A percentile compares a stretch with the other conserved stretches of the same genome.
Evolutionary conservation across 2,329 filamentous ascomycete species (phyloP).

Genomic region (Colletotrichum abscissum): DNA sequence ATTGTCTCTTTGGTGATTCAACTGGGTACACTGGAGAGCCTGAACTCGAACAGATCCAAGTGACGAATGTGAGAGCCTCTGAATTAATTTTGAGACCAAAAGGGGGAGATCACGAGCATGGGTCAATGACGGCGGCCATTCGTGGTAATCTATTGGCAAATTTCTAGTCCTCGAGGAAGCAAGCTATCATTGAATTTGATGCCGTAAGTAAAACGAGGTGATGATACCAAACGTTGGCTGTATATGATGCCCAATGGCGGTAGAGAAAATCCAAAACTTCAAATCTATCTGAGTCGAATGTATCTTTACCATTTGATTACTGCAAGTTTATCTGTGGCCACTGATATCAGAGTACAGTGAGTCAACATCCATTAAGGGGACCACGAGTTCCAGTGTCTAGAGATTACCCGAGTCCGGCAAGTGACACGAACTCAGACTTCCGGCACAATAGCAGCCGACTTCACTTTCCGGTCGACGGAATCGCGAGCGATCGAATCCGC

Average conservation of each 20-base stretch:
- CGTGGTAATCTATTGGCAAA: background rate
- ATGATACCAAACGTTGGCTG: background rate
- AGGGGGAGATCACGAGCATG: no score
- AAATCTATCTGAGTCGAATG: background rate
- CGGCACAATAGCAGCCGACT: slow-evolving; percentile 15
- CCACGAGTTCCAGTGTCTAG: background rate
- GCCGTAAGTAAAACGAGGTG: background rate
- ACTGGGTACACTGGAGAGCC: no score
- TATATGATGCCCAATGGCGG: no score
- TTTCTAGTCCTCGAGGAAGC: background rate
- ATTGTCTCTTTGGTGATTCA: no score
- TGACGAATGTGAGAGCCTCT: no score
- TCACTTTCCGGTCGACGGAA: slow-evolving; percentile 9
- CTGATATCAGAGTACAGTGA: no score
- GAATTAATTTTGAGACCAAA: no score
- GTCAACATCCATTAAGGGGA: background rate
- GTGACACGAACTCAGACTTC: slow-evolving; percentile 2
- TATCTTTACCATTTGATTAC: background rate
- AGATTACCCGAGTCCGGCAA: background rate
- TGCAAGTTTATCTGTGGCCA: no score
- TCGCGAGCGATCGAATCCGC: background rate
- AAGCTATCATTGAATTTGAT: background rate
- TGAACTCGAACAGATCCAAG: no score
- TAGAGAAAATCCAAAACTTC: background rate
- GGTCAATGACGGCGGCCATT: background rate